Evolutionary conservation across 2,329 filamentous ascomycete species (phyloP), one percentile per base, ranked within the genome.

Genomic region (Aspergillus arachidicola): DNA sequence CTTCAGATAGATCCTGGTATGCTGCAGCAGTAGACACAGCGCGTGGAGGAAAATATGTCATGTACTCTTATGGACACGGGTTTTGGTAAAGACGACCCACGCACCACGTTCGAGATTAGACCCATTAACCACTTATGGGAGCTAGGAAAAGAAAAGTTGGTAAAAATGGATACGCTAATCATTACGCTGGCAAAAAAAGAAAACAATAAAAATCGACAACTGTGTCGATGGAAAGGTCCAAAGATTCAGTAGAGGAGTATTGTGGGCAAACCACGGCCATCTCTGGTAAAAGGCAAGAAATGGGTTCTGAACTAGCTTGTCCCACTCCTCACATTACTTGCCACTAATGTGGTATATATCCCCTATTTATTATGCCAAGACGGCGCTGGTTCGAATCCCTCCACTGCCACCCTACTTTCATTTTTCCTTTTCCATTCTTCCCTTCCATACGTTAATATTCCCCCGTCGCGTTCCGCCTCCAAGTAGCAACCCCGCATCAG

Each of bases 251-350:
- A 86, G 80, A 82, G 83, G 84, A 84, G 84, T 85, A 72, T 85
- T 79, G 78, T 85, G 83, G 82, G 82, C 82, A 82, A 81, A 78
- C 86, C 87, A 89, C 87, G 87, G 88, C 87, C 87, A 89, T 87
- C 88, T 90, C 88, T 90, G 88, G 88, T 90, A 90, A 90, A 90
- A 89, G 87, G 87, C 87, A 90, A 90, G 87, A 88, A 87, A 87
- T 88, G 86, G 87, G 86, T 90, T 89, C 87, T 84, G 82, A 76
- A 82, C 83, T 89, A 88, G 86, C 79, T 85, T 86, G 86, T 89
- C 86, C 85, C 87, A 88, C 87, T 88, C 87, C 86, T 84, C 74
- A 63, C 50, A 59, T n/a, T n/a, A 0, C 2, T 1, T 0, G 2
- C 28, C 6, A 6, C 7, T 58, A 46, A 7, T 63, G 23, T 57